Evolutionary conservation across 179 eudicot species (phyloP).

Genomic region (Pouteria campechiana): DNA sequence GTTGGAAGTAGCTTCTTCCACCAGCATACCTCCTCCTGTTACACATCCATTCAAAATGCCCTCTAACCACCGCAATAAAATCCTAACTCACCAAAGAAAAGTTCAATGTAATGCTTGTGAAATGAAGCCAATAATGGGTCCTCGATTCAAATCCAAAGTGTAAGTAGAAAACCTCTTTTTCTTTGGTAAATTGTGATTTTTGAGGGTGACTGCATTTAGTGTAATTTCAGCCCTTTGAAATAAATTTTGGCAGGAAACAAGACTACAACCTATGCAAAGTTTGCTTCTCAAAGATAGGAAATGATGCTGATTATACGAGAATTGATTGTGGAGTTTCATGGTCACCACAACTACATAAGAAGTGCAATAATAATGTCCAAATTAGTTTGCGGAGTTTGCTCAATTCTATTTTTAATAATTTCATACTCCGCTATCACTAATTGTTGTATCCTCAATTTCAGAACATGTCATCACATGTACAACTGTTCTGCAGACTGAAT

Average conservation of each 20-base stretch:
- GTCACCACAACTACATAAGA: too few relatives aligned
- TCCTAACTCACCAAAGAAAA: conserved; percentile 44
- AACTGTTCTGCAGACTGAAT: conserved; percentile 15
- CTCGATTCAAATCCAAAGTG: conserved; percentile 88
- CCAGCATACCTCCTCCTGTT: conserved; percentile 5
- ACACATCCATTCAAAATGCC: conserved; percentile 11
- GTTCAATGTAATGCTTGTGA: conserved; percentile 85
- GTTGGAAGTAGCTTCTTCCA: conserved; percentile 26
- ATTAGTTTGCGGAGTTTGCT: too few relatives aligned
- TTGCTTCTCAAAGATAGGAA: conserved; percentile 55
- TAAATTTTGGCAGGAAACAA: conserved; percentile 37
- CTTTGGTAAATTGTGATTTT: background rate
- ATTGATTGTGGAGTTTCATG: conserved; percentile 31
- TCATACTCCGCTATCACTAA: background rate
- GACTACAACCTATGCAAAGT: conserved; percentile 67
- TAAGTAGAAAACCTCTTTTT: too few relatives aligned
- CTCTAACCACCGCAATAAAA: conserved; percentile 8
- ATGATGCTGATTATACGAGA: conserved; percentile 45
- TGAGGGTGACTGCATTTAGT: background rate
- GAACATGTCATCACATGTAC: background rate
- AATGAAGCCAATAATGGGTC: conserved; percentile 63
- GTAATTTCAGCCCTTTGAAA: background rate
- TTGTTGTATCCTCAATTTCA: background rate
- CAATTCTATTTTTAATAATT: background rate
- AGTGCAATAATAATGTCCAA: too few relatives aligned